Evolutionary conservation across 2,329 filamentous ascomycete species (phyloP).

Genomic region (Graphiopsis chlorocephala): DNA sequence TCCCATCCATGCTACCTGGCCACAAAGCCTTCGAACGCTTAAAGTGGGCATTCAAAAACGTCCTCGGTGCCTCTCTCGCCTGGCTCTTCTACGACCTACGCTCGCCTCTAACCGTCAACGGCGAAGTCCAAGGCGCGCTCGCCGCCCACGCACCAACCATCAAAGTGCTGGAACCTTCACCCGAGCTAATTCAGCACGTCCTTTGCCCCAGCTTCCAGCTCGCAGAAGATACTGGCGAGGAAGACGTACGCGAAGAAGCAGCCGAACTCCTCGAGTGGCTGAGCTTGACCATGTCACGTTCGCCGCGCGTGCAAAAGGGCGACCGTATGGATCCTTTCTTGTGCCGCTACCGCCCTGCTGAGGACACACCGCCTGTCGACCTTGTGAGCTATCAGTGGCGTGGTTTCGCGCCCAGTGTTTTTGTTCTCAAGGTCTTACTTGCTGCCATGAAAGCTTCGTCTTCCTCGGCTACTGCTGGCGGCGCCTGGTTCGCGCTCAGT

Average conservation of each 20-base stretch:
- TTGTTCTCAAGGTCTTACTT: slow-evolving; percentile 32
- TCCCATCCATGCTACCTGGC: slow-evolving; percentile 73
- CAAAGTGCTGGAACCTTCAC: slow-evolving; percentile 26
- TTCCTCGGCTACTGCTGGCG: slow-evolving; percentile 5
- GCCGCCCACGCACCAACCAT: slow-evolving; percentile 35
- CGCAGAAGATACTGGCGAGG: slow-evolving; percentile 27
- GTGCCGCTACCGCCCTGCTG: slow-evolving; percentile 62
- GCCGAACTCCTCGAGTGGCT: slow-evolving; percentile 72
- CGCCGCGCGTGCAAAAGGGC: slow-evolving; percentile 56
- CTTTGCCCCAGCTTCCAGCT: slow-evolving; percentile 31
- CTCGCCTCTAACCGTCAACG: slow-evolving; percentile 8
- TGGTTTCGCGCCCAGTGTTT: slow-evolving; percentile 41
- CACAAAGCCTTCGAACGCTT: slow-evolving; percentile 80
- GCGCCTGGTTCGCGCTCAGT: slow-evolving; percentile 34
- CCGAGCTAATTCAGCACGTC: slow-evolving; percentile 27
- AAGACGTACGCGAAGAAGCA: slow-evolving; percentile 60
- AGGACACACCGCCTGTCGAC: slow-evolving; percentile 16
- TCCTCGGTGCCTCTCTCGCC: slow-evolving; percentile 62
- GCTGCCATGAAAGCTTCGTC: slow-evolving; percentile 25
- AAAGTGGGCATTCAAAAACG: slow-evolving; percentile 74
- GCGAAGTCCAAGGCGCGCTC: slow-evolving; percentile 20
- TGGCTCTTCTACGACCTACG: slow-evolving; percentile 75
- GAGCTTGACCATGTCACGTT: slow-evolving; percentile 63
- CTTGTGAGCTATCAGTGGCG: slow-evolving; percentile 42
- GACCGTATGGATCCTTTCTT: slow-evolving; percentile 68